Base-by-base conservation (phyloP, 345 rosid genomes). In the Eutrema japonicum region DNA sequence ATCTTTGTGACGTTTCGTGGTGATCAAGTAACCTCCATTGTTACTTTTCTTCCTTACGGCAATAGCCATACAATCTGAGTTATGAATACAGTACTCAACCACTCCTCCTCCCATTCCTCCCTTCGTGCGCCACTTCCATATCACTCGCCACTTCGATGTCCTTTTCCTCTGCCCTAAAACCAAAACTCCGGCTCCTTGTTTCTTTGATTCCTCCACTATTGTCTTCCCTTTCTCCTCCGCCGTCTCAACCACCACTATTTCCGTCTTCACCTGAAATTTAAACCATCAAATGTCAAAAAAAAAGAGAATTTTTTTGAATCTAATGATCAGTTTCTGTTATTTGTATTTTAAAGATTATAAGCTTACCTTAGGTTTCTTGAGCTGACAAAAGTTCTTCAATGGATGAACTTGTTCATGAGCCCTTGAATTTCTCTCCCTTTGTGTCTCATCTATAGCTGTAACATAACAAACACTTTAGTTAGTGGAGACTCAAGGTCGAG, bases 1-100 rank as follows among this genome's bases (percentile, higher is more conserved):
- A 78, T 95, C 99, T 79, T 84, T 95, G 73, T 92, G 99, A 52
- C 96, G 92, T 68, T 90, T 95, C 5, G 99, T 95, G 80, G 96
- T 95, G 79, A 95, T 95, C 85, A 95, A 78, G 70, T 90, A 95
- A 30, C 99, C 99, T 16, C 99, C 99, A 46, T 84, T 92, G 79
- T 88, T 87, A 85, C 88, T 85, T 72, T 92, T 95, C 63, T 96
- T 83, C 80, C 97, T 83, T 16, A 95, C 97, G 4, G 99, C 97
- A 58, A 95, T 79, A 4, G 97, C 96, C 99, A 95, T 92, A 82
- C 99, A 95, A 11, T 73, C 83, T 0, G 99, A 88, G 46, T 95
- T 90, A 62, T 95, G 97, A 59, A 95, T 88, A 49, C 99, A 95
- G 63, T 90, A 89, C 52, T 95, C 96, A 41, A 90, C 99, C 18